Base-by-base conservation (phyloP, 129 eudicot species). In the Ambrosia artemisiifolia region DNA sequence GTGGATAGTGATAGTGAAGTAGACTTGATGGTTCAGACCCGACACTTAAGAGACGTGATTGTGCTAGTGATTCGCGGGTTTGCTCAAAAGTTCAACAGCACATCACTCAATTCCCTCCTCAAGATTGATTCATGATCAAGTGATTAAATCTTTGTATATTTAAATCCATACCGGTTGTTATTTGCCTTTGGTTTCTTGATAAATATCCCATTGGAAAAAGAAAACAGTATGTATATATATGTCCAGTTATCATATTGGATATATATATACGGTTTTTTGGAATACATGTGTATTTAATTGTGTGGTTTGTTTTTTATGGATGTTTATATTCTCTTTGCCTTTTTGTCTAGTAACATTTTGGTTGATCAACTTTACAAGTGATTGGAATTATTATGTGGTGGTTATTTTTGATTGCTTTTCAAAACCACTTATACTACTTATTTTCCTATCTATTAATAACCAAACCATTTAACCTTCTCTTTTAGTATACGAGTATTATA, bases 91-190 rank as follows among this genome's bases (percentile, higher is more conserved):
- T 94, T 94, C 85, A 94, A 94, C 80, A 90, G 98, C 54, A 94
- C 98, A 53, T 94, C 98, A 20, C 96, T 94, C 20, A 94, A 94
- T 47, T 83, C 98, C 72, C 95, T 94, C 63, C 95, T 94, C 78
- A 82, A 90, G 67, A 77, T 90, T 16, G 97, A 94, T 8, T 74
- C 96, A n/a, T 90, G 69, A 67, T 53, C 40, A 38, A 35, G 63
- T 33, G 46, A 63, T 56, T 33, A 28, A 11, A 33, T 60, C 16
- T 48, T 33, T 55, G 74, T 72, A 73, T 44, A 66, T 60, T 54
- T 63, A 76, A 79, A 75, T 60, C 68, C 51, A 66, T 61, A 59
- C 20, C 12, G 47, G 49, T 63, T 30, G 19, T 63, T 59, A 62
- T 77, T 48, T 56, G 7, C 28, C 75, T 47, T 64, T 70, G 66